phyloP scores from a whole-genome alignment of 305 asterid species.

The Rubia peregrina region DNA sequence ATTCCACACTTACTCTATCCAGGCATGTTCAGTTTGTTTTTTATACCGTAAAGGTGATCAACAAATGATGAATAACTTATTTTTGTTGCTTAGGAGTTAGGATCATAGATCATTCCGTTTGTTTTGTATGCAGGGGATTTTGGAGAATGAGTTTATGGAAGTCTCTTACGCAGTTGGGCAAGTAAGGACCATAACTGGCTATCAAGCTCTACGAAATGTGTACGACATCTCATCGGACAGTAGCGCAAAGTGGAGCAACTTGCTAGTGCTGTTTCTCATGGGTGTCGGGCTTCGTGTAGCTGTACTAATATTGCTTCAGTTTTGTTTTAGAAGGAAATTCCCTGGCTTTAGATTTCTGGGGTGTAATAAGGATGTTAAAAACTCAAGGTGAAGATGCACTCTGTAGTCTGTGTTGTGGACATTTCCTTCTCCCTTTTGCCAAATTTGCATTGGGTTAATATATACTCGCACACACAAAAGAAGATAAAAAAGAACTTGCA shows the following conservation, averaged over 20 bases:
- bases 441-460: neutral
- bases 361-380: constrained; percentile 41
- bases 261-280: constrained; percentile 67
- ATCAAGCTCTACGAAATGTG: constrained; percentile 59
- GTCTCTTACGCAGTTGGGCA: constrained; percentile 86
- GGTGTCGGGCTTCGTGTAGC: constrained; percentile 62
- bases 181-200: constrained; percentile 79
- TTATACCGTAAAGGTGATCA: neutral
- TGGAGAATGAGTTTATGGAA: constrained; percentile 87
- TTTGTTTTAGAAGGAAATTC: constrained; percentile 41
- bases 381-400: constrained; percentile 20
- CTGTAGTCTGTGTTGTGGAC: constrained; percentile 8
- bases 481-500: neutral
- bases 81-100: neutral
- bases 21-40: constrained; percentile 45
- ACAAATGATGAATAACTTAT: neutral
- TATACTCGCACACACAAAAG: neutral
- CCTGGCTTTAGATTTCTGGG: constrained; percentile 30
- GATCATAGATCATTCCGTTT: neutral
- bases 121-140: constrained; percentile 56
- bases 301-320: constrained; percentile 48
- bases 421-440: constrained; percentile 1
- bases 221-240: constrained; percentile 57
- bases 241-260: constrained; percentile 74
- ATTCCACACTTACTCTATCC: constrained; percentile 84